phyloP scores from a whole-genome alignment of 768 basidiomycete genomes.

The Pleurotus djamor region DNA sequence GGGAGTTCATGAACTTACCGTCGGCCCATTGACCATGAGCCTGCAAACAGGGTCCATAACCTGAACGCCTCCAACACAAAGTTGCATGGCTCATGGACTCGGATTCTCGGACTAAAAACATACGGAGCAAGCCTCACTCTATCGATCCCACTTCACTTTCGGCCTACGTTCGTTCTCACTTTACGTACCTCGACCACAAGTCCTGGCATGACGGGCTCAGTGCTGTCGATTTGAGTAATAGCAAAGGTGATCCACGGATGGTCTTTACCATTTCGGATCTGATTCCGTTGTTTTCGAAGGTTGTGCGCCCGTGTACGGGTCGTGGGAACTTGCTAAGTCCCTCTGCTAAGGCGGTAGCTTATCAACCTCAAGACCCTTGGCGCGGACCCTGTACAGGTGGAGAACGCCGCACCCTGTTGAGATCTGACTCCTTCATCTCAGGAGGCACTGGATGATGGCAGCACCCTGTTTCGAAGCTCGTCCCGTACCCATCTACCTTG shows the following conservation, averaged over 20 bases:
- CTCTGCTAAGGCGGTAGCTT: neutral
- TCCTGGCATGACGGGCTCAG: too few species aligned
- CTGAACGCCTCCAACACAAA: neutral
- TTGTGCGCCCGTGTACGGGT: neutral
- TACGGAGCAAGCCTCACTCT: too few species aligned
- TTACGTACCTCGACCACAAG: too few species aligned
- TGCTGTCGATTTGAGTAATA: too few species aligned
- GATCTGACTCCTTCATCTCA: neutral
- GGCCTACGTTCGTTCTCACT: too few species aligned
- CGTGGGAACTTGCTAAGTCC: neutral
- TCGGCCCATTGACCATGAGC: neutral
- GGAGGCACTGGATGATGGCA: neutral
- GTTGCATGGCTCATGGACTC: neutral
- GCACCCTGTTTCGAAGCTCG: neutral
- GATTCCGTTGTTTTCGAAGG: neutral
- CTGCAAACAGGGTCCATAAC: neutral
- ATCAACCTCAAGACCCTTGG: neutral
- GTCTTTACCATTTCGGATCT: neutral
- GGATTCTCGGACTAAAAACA: too few species aligned
- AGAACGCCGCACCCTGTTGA: neutral
- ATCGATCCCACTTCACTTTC: too few species aligned
- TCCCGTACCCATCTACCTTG: neutral
- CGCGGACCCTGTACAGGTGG: neutral
- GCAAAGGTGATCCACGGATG: neutral
- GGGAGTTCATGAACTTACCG: slow-evolving; percentile 3